Base-by-base conservation (phyloP, 306 rosid genomes). In the Prunus mume region DNA sequence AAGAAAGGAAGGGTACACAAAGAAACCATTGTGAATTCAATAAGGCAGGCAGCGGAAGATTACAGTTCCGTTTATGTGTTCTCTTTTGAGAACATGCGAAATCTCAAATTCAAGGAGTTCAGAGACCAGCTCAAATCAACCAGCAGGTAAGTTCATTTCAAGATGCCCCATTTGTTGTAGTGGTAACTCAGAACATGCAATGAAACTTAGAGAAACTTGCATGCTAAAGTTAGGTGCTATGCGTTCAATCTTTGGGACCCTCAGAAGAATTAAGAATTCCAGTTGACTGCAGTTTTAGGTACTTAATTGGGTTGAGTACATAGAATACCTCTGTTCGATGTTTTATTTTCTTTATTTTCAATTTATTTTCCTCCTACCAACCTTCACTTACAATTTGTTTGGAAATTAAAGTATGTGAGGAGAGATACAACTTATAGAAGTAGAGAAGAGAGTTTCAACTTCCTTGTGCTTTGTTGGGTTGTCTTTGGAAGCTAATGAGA, bases 61-160 rank as follows among this genome's bases (percentile, higher is more conserved):
- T 92, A 89, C 85, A 85, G 38, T 65, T 88, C 91, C 0, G 76
- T 87, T 3, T 95, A 83, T 74, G 98, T 89, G 19, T 95, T 95
- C 66, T 86, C 91, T 2, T 93, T 91, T 55, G 96, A 92, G 86
- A 95, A 95, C 79, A 95, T 95, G 99, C 83, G 99, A 77, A 95
- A 95, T 72, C 93, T 84, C 73, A 96, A 91, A 65, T 86, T 96
- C 83, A 96, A 92, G 88, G 93, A 96, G 86, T 88, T 96, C 54
- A 85, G 99, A 71, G 99, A 96, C 19, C 83, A 87, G 22, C 77
- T 89, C 6, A 93, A 96, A 81, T 76, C 97, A 30, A 56, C 70
- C 32, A 90, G 97, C 90, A 89, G 98, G 95, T 74, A 76, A 66
- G 69, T 60, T 55, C 49, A 24, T 60, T 66, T 46, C 12, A 17